These are phyloP conservation scores for Urochloa ruziziensis DNA, from an alignment of 176 grass and related monocot genomes.

Conservation along the genomic window DNA sequence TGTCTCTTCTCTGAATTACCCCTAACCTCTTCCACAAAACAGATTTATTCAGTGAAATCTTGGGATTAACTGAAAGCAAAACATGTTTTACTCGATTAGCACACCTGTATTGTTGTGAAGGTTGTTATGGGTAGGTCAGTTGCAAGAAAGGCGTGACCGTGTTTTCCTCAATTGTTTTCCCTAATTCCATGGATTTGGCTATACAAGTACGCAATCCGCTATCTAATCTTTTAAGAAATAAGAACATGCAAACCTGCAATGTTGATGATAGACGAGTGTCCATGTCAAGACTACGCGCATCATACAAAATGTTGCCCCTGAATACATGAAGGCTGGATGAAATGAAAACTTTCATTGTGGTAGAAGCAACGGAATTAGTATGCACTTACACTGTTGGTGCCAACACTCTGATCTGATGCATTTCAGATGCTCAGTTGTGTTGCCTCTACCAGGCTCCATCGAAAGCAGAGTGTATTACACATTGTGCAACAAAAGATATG, in stretches of 20 bases:
- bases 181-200: background rate
- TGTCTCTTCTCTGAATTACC: slow-evolving; percentile 31
- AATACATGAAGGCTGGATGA: background rate
- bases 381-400: too few relatives aligned
- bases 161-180: background rate
- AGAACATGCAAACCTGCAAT: background rate
- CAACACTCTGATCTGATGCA: too few relatives aligned
- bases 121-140: slow-evolving; percentile 69
- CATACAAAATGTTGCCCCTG: background rate
- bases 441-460: too few relatives aligned
- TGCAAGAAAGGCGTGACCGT: slow-evolving; percentile 59
- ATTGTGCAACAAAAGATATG: too few relatives aligned
- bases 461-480: too few relatives aligned
- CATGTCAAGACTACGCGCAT: background rate
- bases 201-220: background rate
- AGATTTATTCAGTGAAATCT: background rate
- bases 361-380: background rate
- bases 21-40: slow-evolving; percentile 3
- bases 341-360: background rate
- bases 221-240: background rate
- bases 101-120: slow-evolving; percentile 36
- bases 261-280: background rate
- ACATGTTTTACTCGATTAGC: background rate
- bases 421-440: too few relatives aligned
- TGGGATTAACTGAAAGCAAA: background rate